Evolutionary conservation across 2,329 filamentous ascomycete genomes (phyloP).

Genomic region (Fusarium xyrophilum): DNA sequence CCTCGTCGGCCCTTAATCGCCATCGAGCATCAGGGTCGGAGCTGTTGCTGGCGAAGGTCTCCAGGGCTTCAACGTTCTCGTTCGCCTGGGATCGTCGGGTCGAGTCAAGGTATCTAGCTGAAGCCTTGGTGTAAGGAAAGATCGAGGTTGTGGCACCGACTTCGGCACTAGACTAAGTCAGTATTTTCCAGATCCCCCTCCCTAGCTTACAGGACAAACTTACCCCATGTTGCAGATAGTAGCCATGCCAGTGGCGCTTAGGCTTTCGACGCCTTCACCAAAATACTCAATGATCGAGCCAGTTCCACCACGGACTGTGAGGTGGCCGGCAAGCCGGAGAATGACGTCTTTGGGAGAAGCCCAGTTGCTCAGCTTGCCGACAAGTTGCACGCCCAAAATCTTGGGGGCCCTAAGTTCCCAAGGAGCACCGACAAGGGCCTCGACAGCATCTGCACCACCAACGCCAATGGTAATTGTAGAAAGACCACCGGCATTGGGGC

Average conservation of each 20-base stretch:
- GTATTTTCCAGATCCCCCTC: neutral
- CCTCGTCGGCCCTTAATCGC: slow-evolving; percentile 78
- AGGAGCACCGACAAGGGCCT: slow-evolving; percentile 92
- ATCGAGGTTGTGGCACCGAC: slow-evolving; percentile 94
- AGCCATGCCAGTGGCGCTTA: slow-evolving; percentile 92
- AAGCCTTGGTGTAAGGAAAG: slow-evolving; percentile 88
- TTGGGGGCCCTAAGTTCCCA: slow-evolving; percentile 98
- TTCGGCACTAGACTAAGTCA: slow-evolving; percentile 59
- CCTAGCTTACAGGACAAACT: neutral
- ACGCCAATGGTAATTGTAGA: slow-evolving; percentile 96
- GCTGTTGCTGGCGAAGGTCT: slow-evolving; percentile 56
- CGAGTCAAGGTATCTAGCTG: slow-evolving; percentile 83
- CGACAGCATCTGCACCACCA: slow-evolving; percentile 94
- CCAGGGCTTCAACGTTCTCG: slow-evolving; percentile 68
- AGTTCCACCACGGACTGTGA: slow-evolving; percentile 93
- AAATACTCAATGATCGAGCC: slow-evolving; percentile 95
- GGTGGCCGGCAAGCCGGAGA: slow-evolving; percentile 81
- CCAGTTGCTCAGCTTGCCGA: slow-evolving; percentile 87
- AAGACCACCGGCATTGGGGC: slow-evolving; percentile 93
- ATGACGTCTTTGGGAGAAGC: slow-evolving; percentile 96
- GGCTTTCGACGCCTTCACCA: slow-evolving; percentile 84
- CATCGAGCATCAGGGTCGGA: slow-evolving; percentile 57
- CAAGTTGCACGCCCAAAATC: slow-evolving; percentile 83
- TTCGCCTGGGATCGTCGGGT: slow-evolving; percentile 75
- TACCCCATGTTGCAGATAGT: slow-evolving; percentile 85